Base-by-base conservation (phyloP, 2,329 filamentous ascomycete species). In the Parastagonospora avenae region DNA sequence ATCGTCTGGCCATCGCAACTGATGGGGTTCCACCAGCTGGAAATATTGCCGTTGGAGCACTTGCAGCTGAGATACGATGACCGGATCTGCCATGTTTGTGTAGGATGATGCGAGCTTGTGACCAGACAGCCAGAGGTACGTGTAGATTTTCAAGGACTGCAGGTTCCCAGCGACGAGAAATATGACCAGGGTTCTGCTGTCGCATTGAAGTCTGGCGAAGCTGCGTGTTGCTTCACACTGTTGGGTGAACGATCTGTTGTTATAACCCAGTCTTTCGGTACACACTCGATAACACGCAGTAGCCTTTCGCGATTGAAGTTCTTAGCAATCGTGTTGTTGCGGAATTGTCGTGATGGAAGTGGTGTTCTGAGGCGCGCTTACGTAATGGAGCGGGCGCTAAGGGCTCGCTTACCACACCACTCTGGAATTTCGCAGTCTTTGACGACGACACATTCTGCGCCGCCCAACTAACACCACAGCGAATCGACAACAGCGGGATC, bases 1-100 rank as follows among this genome's bases (percentile, higher is more conserved):
- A 16, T 77, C 74, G 19, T 82, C 74, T 1, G 91, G 92, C 70
- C 87, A 89, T 41, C 83, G 80, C 31, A 93, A 77, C 27, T 79
- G 70, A 7, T 79, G 71, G 0, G 79, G 76, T 40, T 92, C 80
- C 36, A 86, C 85, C 2, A 92, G 78, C 70, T 97, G 92, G 30
- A 93, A 81, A 67, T 91, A 95, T 69, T 96, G 92, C 54, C 83
- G 82, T 59, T 84, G 86, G 68, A 92, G 85, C 14, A 76, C 57
- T 8, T 52, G 57, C 27, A 73, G 51, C 27, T 60, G 55, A 31
- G 50, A 46, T 10, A 36, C 33, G 15, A 47, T 54, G 8, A 36
- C 42, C 12, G 55, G 29, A 14, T 57, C 50, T 38, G 46, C 48
- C 63, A 66, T 66, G 11, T n/a, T 32, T 3, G 19, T 24, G 19